These are phyloP conservation scores for Xylaria intraflava DNA, from an alignment of 495 filamentous ascomycete species.

Conservation along the genomic window DNA sequence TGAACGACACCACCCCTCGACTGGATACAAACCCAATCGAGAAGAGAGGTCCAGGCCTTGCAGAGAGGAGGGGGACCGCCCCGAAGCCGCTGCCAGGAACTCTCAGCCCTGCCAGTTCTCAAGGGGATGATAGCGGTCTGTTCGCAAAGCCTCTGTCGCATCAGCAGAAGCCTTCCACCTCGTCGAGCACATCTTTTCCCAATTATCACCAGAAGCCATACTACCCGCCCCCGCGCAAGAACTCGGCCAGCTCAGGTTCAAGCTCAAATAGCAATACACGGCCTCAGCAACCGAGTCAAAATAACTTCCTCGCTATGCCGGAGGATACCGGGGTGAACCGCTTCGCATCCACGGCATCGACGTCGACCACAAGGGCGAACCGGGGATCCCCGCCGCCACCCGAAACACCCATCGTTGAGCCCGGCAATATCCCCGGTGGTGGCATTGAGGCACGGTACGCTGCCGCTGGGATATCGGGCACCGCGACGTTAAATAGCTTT, in stretches of 20 bases:
- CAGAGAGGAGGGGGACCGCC: slow-evolving; percentile 64
- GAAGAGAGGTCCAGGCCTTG: slow-evolving; percentile 50
- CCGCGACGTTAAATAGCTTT: slow-evolving; percentile 68
- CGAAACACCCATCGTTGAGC: slow-evolving; percentile 82
- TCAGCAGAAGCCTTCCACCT: slow-evolving; percentile 23
- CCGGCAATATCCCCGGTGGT: slow-evolving; percentile 59
- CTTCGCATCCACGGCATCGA: slow-evolving; percentile 81
- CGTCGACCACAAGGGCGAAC: slow-evolving; percentile 84
- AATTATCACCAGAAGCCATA: slow-evolving; percentile 45
- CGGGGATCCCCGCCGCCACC: slow-evolving; percentile 92
- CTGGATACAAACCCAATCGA: slow-evolving; percentile 42
- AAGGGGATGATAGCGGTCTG: slow-evolving; percentile 62
- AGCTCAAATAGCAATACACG: slow-evolving; percentile 23
- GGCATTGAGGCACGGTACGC: slow-evolving; percentile 88
- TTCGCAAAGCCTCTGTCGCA: slow-evolving; percentile 51
- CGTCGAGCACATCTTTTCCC: slow-evolving; percentile 35
- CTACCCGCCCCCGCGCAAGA: slow-evolving; percentile 39
- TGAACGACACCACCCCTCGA: slow-evolving; percentile 38
- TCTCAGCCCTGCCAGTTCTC: slow-evolving; percentile 67
- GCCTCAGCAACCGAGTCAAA: slow-evolving; percentile 13
- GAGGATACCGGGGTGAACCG: slow-evolving; percentile 58
- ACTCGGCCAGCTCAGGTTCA: slow-evolving; percentile 47
- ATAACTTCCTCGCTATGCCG: slow-evolving; percentile 25
- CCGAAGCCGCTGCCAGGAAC: slow-evolving; percentile 57
- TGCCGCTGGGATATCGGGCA: slow-evolving; percentile 79